phyloP scores from a whole-genome alignment of 169 alveolate species.

The Fabrea salina region DNA sequence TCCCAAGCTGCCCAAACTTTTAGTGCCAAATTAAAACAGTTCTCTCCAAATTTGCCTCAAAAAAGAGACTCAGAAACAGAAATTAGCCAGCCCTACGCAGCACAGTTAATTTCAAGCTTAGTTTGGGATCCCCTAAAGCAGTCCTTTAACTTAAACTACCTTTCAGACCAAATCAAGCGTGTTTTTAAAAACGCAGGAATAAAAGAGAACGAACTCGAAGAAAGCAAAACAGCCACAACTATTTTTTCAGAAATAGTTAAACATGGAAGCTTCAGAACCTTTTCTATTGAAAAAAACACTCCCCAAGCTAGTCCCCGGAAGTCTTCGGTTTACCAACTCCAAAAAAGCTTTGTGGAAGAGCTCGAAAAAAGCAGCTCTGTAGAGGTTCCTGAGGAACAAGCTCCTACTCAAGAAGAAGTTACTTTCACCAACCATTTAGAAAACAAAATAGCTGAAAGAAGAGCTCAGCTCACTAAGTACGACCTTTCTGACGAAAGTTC shows the following conservation, averaged over 20 bases:
- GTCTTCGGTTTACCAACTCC: no score
- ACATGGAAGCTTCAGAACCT: neutral
- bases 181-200: neutral
- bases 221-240: neutral
- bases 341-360: no score
- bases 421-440: neutral
- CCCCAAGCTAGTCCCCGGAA: no score
- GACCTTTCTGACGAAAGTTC: neutral
- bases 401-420: neutral
- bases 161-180: neutral
- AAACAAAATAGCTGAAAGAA: neutral
- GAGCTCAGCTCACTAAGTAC: neutral
- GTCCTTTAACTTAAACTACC: neutral
- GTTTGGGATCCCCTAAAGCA: neutral
- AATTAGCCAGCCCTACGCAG: slow-evolving; percentile 23
- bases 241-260: neutral
- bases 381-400: no score
- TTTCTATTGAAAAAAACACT: no score
- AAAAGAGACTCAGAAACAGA: neutral
- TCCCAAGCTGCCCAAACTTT: neutral
- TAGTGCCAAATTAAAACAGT: neutral
- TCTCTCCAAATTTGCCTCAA: neutral
- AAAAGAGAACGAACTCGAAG: neutral
- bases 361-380: neutral
- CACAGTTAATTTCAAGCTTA: neutral